These are phyloP conservation scores for Oryza rufipogon DNA, from an alignment of 176 grass and related monocot species.

Conservation along the genomic window DNA sequence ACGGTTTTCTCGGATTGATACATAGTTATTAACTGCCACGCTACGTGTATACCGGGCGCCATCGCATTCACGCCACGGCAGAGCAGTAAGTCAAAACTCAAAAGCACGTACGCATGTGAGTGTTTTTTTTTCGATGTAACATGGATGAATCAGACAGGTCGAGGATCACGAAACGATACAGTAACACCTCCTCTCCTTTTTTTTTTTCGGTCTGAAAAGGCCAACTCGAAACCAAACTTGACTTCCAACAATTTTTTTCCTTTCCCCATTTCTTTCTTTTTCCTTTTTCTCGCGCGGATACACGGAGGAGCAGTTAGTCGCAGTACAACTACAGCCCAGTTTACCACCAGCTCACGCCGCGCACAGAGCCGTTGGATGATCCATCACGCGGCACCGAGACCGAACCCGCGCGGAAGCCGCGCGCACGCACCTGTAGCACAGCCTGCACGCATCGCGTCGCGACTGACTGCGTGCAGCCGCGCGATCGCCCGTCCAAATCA, in stretches of 20 bases:
- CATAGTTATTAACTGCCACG: background rate
- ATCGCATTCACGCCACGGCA: background rate
- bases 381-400: constrained; percentile 28
- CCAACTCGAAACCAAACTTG: constrained; percentile 24
- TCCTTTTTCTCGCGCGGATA: background rate
- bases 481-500: constrained; percentile 15
- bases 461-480: background rate
- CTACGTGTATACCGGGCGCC: background rate
- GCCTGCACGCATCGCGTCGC: background rate
- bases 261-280: too few species aligned
- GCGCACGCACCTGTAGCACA: background rate
- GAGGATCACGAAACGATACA: constrained; percentile 8
- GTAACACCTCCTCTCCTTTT: constrained; percentile 13
- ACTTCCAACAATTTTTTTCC: background rate
- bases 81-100: background rate
- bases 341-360: constrained; percentile 27
- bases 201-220: constrained; percentile 34
- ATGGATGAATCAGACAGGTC: background rate
- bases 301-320: constrained; percentile 2
- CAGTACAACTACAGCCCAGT: background rate
- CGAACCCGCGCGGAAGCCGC: constrained; percentile 35
- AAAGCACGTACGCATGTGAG: constrained; percentile 9
- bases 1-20: background rate
- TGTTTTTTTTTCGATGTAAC: background rate
- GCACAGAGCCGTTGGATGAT: constrained; percentile 36